A percentile compares a stretch with the other conserved stretches of the same genome.
Evolutionary conservation across 2,329 filamentous ascomycete genomes (phyloP).

Genomic region (Epichloe coenophiala): DNA sequence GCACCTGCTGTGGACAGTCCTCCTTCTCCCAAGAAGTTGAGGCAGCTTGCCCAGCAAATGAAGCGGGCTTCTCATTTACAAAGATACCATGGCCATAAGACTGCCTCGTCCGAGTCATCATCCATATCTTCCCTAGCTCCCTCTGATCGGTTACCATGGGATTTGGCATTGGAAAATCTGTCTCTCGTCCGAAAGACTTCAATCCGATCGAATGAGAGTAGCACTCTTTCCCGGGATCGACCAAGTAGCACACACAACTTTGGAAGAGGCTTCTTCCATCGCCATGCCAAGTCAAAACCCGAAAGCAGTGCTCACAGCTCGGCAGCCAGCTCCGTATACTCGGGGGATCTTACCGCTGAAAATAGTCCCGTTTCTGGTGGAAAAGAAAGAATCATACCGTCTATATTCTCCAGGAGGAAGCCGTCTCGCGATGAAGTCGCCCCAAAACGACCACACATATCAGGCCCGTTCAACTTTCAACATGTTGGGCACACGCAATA

Average conservation of each 20-base stretch:
- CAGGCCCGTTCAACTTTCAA: constrained; percentile 53
- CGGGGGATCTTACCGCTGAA: constrained; percentile 27
- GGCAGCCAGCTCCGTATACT: constrained; percentile 34
- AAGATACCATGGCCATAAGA: constrained; percentile 16
- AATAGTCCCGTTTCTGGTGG: constrained; percentile 13
- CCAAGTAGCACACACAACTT: constrained; percentile 47
- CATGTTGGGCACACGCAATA: constrained; percentile 46
- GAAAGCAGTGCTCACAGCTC: constrained; percentile 36
- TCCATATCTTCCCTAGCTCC: constrained; percentile 32
- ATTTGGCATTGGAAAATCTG: constrained; percentile 32
- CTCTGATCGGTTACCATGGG: constrained; percentile 34
- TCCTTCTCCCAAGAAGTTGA: constrained; percentile 45
- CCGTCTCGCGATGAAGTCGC: constrained; percentile 20
- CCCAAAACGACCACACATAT: constrained; percentile 39
- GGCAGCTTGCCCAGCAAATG: constrained; percentile 45
- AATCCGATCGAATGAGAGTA: constrained; percentile 38
- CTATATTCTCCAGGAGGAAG: constrained; percentile 38
- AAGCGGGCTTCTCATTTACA: constrained; percentile 35
- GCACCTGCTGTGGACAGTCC: constrained; percentile 47
- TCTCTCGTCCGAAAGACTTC: constrained; percentile 43
- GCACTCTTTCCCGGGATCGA: constrained; percentile 37
- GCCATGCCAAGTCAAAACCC: constrained; percentile 34
- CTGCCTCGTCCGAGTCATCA: constrained; percentile 41
- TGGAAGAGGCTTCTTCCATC: constrained; percentile 45
- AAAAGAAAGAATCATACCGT: constrained; percentile 34